These are phyloP conservation scores for Vickermania spadyakhi DNA, from an alignment of 208 protist genomes.

Conservation along the genomic window DNA sequence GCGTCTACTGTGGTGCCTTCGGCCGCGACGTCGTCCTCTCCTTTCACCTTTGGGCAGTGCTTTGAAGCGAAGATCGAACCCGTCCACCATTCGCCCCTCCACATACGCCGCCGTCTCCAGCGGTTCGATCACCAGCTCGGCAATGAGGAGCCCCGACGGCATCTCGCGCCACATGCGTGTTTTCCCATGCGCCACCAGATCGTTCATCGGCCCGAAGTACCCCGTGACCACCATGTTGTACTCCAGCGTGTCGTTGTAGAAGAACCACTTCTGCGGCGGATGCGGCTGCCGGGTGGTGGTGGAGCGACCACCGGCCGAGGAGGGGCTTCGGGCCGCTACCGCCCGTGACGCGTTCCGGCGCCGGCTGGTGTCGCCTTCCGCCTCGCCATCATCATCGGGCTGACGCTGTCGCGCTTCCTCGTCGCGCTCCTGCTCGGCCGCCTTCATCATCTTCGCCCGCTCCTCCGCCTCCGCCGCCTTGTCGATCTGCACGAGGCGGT, in stretches of 20 bases:
- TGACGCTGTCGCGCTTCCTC: not conserved
- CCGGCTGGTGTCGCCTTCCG: not conserved
- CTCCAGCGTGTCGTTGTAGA: conserved; percentile 40
- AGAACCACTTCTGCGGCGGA: conserved; percentile 19
- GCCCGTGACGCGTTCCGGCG: not conserved
- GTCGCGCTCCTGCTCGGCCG: too few species aligned
- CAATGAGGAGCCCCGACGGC: conserved; percentile 25
- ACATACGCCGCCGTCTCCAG: conserved; percentile 25
- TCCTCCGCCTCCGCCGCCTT: not conserved
- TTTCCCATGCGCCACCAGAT: conserved; percentile 15
- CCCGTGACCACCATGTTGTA: conserved; percentile 34
- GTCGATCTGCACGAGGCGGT: conserved; percentile 15
- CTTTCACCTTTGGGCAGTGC: conserved; percentile 7
- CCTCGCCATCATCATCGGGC: not conserved
- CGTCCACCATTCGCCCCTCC: conserved; percentile 23
- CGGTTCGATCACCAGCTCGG: conserved; percentile 20
- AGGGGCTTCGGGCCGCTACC: not conserved
- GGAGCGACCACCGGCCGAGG: too few species aligned
- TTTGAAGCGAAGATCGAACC: conserved; percentile 34
- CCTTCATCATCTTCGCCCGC: not conserved
- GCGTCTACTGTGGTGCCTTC: not conserved
- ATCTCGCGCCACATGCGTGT: conserved; percentile 39
- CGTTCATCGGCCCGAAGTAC: conserved; percentile 27
- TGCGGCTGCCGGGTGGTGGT: too few species aligned
- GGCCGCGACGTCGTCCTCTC: not conserved